Evolutionary conservation across 2,329 filamentous ascomycete genomes (phyloP).

Genomic region (Phaeophleospora eucalypticola): DNA sequence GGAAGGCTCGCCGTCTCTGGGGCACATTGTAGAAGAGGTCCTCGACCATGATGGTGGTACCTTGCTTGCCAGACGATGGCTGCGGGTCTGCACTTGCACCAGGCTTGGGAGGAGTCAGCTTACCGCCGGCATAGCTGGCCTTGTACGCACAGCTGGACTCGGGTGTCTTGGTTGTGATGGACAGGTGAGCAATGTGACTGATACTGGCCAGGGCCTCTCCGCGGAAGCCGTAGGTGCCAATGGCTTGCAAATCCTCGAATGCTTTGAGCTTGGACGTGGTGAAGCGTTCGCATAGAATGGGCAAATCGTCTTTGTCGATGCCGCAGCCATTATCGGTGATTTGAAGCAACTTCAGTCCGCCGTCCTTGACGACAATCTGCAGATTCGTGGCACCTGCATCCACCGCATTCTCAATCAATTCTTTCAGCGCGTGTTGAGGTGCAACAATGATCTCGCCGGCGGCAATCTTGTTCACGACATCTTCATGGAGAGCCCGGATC

Average conservation of each 20-base stretch:
- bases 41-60: slow-evolving; percentile 92
- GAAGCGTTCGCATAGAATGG: slow-evolving; percentile 90
- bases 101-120: slow-evolving; percentile 76
- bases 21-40: slow-evolving; percentile 97
- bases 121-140: slow-evolving; percentile 80
- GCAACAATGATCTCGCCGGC: slow-evolving; percentile 98
- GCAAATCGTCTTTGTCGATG: slow-evolving; percentile 87
- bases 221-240: slow-evolving; percentile 95
- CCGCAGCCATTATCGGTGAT: slow-evolving; percentile 97
- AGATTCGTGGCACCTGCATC: slow-evolving; percentile 92
- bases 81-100: slow-evolving; percentile 84
- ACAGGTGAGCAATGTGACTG: slow-evolving; percentile 94
- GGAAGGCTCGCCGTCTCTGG: slow-evolving; percentile 80
- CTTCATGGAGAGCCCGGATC: slow-evolving; percentile 75
- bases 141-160: slow-evolving; percentile 86
- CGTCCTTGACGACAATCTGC: slow-evolving; percentile 90
- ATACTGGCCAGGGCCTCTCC: slow-evolving; percentile 96
- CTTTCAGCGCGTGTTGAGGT: slow-evolving; percentile 91
- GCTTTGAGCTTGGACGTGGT: slow-evolving; percentile 93
- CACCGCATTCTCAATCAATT: slow-evolving; percentile 93
- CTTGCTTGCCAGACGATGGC: slow-evolving; percentile 77
- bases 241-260: slow-evolving; percentile 86
- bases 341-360: slow-evolving; percentile 88
- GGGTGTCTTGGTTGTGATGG: slow-evolving; percentile 88
- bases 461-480: slow-evolving; percentile 97